Evolutionary conservation across 2,329 filamentous ascomycete species (phyloP).

Genomic region (Rhynchosporium secalis): DNA sequence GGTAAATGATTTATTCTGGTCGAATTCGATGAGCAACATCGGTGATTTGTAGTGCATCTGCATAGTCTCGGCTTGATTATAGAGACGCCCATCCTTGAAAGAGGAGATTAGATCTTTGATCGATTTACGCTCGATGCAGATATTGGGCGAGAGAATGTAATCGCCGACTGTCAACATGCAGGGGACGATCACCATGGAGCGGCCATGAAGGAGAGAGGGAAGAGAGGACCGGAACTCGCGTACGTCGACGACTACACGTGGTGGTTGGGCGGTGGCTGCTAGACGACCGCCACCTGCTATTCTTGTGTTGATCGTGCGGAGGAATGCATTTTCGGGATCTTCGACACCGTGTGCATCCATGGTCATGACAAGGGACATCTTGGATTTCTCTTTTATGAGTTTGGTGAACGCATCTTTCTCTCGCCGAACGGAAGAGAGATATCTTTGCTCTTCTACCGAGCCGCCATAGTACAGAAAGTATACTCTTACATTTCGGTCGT

Average conservation of each 20-base stretch:
- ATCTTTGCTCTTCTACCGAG: slow-evolving; percentile 93
- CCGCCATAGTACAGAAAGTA: slow-evolving; percentile 97
- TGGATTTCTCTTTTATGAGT: slow-evolving; percentile 89
- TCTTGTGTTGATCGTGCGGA: slow-evolving; percentile 92
- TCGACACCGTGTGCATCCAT: slow-evolving; percentile 67
- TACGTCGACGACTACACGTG: slow-evolving; percentile 90
- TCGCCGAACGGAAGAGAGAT: slow-evolving; percentile 82
- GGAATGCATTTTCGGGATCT: slow-evolving; percentile 86
- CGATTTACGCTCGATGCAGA: slow-evolving; percentile 94
- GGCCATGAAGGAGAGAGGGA: slow-evolving; percentile 86
- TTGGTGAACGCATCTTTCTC: slow-evolving; percentile 97
- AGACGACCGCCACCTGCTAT: slow-evolving; percentile 91
- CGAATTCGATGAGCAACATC: slow-evolving; percentile 95
- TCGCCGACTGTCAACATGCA: slow-evolving; percentile 97
- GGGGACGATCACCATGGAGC: slow-evolving; percentile 83
- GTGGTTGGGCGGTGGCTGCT: slow-evolving; percentile 79
- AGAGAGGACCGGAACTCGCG: slow-evolving; percentile 94
- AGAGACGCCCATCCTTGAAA: slow-evolving; percentile 88
- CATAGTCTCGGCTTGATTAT: slow-evolving; percentile 92
- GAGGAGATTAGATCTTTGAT: slow-evolving; percentile 88
- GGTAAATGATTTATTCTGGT: slow-evolving; percentile 95
- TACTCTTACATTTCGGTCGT: slow-evolving; percentile 81
- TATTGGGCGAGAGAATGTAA: slow-evolving; percentile 87
- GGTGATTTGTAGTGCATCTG: slow-evolving; percentile 86
- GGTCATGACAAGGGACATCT: slow-evolving; percentile 87